Conservation (phyloP, 768 basidiomycete genomes). For the Collybia sordida region DNA sequence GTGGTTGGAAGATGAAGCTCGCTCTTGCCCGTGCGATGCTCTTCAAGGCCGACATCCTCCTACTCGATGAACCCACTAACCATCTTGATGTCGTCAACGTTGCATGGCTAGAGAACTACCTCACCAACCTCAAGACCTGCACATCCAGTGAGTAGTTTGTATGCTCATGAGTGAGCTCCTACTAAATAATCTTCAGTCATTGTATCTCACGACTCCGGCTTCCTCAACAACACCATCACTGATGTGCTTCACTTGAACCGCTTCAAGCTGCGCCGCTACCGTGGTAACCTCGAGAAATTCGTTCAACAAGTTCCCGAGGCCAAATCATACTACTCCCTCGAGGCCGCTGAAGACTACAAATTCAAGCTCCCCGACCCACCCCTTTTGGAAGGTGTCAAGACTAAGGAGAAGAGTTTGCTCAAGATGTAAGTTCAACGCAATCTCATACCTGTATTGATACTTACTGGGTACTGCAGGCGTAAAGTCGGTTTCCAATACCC, state of each 20-base stretch:
- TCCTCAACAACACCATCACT: conserved; percentile 98
- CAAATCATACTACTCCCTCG: conserved; percentile 95
- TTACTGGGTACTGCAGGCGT: conserved; percentile 40
- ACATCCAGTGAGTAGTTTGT: conserved; percentile 71
- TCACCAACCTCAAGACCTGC: conserved; percentile 82
- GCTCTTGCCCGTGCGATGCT: conserved; percentile 96
- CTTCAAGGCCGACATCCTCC: conserved; percentile 96
- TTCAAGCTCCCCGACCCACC: conserved; percentile 98
- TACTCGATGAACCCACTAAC: conserved; percentile 97
- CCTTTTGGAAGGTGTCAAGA: conserved; percentile 99
- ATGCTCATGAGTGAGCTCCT: background rate
- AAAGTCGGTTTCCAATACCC: conserved; percentile 98
- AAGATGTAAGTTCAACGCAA: conserved; percentile 63
- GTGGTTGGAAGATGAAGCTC: conserved; percentile 99
- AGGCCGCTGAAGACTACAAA: conserved; percentile 95
- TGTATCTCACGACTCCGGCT: conserved; percentile 95
- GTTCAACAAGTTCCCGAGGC: conserved; percentile 95
- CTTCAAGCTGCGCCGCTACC: conserved; percentile 96
- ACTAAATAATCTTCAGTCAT: conserved; percentile 57
- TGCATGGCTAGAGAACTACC: conserved; percentile 95
- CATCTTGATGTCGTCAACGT: conserved; percentile 97
- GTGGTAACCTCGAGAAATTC: conserved; percentile 93
- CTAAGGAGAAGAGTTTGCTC: conserved; percentile 94
- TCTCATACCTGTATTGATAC: too few species aligned
- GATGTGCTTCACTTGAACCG: conserved; percentile 97